Conservation (phyloP, 768 basidiomycete genomes). For the Termitomyces sp. region DNA sequence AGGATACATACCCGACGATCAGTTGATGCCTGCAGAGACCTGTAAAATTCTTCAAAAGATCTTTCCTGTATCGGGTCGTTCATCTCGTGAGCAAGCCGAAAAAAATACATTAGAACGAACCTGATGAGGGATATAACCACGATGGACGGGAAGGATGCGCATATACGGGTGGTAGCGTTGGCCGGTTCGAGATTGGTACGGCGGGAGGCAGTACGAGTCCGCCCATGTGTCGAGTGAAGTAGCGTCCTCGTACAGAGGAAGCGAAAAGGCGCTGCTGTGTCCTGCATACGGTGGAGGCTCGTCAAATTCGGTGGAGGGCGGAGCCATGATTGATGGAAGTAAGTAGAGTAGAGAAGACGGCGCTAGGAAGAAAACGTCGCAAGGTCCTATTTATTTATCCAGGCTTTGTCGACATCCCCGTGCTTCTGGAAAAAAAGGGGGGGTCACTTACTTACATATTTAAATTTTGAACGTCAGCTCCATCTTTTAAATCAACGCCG, state of each 20-base stretch:
- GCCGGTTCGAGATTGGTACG: conserved; percentile 8
- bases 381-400: background rate
- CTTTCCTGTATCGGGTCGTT: background rate
- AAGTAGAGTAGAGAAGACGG: background rate
- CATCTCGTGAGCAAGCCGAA: background rate
- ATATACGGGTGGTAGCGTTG: conserved; percentile 12
- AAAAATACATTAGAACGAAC: background rate
- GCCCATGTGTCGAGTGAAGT: conserved; percentile 1
- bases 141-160: background rate
- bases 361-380: background rate
- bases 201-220: conserved; percentile 12
- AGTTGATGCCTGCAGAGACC: background rate
- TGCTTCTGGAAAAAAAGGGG: conserved; percentile 8
- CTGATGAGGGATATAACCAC: background rate
- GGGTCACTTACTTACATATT: background rate
- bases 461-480: background rate
- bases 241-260: conserved; percentile 7
- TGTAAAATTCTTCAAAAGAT: background rate
- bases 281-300: conserved; percentile 1
- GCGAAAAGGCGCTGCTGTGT: background rate
- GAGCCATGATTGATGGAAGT: background rate
- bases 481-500: background rate
- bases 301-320: background rate
- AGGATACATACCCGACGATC: background rate
- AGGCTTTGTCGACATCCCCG: background rate